Percentiles rank a stretch among this genome's conserved stretches.
phyloP scores from a whole-genome alignment of 805 yeast genomes.

The Peterozyma toletana region DNA sequence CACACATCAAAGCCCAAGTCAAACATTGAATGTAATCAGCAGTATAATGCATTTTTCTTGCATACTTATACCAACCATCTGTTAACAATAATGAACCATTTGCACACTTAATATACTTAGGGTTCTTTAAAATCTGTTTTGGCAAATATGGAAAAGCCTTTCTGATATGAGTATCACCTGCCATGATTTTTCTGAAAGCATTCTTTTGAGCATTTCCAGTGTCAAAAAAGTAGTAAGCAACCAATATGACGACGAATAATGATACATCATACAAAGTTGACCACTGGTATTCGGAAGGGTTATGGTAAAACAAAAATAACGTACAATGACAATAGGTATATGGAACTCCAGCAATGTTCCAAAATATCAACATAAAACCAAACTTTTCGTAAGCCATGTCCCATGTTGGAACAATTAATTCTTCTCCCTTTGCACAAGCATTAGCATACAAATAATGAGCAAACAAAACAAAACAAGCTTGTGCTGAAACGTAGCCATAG shows the following conservation, averaged over 20 bases:
- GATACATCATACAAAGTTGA: slow-evolving; percentile 50
- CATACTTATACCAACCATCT: slow-evolving; percentile 93
- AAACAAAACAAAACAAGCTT: slow-evolving; percentile 60
- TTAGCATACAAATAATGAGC: slow-evolving; percentile 96
- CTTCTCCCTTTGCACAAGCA: slow-evolving; percentile 97
- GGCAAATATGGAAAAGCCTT: slow-evolving; percentile 94
- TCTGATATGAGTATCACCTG: slow-evolving; percentile 73
- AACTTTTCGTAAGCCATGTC: slow-evolving; percentile 99
- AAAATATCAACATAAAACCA: slow-evolving; percentile 97
- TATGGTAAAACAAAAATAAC: slow-evolving; percentile 71
- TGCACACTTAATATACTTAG: slow-evolving; percentile 76
- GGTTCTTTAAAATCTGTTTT: slow-evolving; percentile 72
- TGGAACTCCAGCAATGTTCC: slow-evolving; percentile 99
- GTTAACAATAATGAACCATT: slow-evolving; percentile 80
- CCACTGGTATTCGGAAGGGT: slow-evolving; percentile 79
- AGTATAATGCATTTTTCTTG: slow-evolving; percentile 92
- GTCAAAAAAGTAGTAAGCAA: slow-evolving; percentile 89
- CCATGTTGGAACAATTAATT: slow-evolving; percentile 96
- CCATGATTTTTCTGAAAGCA: slow-evolving; percentile 74
- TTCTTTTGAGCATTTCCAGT: slow-evolving; percentile 94
- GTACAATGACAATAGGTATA: slow-evolving; percentile 96
- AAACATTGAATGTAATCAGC: slow-evolving; percentile 86
- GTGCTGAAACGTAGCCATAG: slow-evolving; percentile 76
- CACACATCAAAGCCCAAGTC: slow-evolving; percentile 91
- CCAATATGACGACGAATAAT: slow-evolving; percentile 48